Conservation (phyloP, 495 filamentous ascomycete genomes). For the Terfezia claveryi region DNA sequence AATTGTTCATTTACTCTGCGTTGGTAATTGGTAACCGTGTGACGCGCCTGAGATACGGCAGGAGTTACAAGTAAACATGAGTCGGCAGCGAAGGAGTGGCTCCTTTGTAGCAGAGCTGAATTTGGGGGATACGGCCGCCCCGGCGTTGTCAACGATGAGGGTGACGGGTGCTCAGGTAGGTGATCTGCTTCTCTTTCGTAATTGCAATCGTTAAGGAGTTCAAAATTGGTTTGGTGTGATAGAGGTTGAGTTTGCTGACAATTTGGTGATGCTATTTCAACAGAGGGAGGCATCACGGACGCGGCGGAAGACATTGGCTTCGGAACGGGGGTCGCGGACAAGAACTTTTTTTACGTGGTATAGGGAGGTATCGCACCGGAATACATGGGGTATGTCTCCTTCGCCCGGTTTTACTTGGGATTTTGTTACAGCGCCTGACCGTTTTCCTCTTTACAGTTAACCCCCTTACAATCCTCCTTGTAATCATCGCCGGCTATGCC, state of each 20-base stretch:
- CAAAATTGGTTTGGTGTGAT: not conserved
- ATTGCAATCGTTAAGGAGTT: not conserved
- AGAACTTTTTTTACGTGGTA: constrained; percentile 14
- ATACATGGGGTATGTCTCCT: constrained; percentile 17
- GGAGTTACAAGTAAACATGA: constrained; percentile 3
- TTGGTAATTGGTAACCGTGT: not conserved
- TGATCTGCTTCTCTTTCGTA: too few species aligned
- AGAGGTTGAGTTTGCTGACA: not conserved
- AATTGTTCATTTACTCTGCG: not conserved
- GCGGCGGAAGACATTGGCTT: constrained; percentile 11
- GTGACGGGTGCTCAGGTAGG: not conserved
- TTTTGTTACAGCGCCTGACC: not conserved
- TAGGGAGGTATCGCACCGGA: constrained; percentile 17
- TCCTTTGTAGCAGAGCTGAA: constrained; percentile 15
- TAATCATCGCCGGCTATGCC: constrained; percentile 46
- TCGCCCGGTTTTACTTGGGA: not conserved
- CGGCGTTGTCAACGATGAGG: constrained; percentile 16
- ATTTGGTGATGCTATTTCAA: not conserved
- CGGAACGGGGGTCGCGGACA: not conserved
- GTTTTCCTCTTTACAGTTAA: constrained; percentile 24
- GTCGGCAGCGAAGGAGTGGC: constrained; percentile 9
- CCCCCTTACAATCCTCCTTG: constrained; percentile 45
- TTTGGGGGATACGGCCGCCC: constrained; percentile 15
- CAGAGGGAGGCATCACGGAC: constrained; percentile 15
- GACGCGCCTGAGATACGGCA: too few species aligned